Percentiles rank a stretch among this genome's conserved stretches.
phyloP scores from a whole-genome alignment of 1,139 yeast genomes.

The Hemisphaericaspora subhashii region DNA sequence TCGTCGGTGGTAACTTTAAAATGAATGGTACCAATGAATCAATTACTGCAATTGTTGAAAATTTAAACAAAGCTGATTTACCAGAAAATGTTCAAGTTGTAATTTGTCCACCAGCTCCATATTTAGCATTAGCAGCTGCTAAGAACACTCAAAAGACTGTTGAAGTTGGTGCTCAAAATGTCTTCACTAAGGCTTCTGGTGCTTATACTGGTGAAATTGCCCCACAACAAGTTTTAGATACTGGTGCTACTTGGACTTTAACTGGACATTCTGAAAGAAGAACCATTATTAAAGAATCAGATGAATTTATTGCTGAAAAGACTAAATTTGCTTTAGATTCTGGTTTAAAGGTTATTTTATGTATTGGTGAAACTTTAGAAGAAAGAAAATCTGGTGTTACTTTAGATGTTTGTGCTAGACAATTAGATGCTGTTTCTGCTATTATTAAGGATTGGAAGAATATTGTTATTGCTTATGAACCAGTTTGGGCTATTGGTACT shows the following conservation, averaged over 20 bases:
- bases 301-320: conserved; percentile 91
- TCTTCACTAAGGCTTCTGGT: conserved; percentile 84
- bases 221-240: conserved; percentile 84
- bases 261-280: conserved; percentile 99
- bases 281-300: conserved; percentile 85
- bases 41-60: conserved; percentile 77
- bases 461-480: conserved; percentile 97
- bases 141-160: conserved; percentile 72
- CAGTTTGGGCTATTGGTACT: conserved; percentile 99
- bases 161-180: conserved; percentile 86
- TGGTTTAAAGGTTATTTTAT: conserved; percentile 86
- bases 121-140: conserved; percentile 74
- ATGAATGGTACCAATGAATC: conserved; percentile 94
- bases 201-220: conserved; percentile 98
- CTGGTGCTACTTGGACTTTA: conserved; percentile 92
- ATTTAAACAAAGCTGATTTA: conserved; percentile 75
- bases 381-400: conserved; percentile 91
- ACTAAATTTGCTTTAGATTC: conserved; percentile 89
- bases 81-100: conserved; percentile 85
- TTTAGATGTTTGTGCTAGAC: conserved; percentile 83
- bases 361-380: conserved; percentile 96
- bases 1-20: conserved; percentile 98
- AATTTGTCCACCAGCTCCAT: conserved; percentile 94
- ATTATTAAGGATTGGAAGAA: conserved; percentile 87
- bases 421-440: conserved; percentile 85